Evolutionary conservation across 768 basidiomycete genomes (phyloP).

Genomic region (Serendipita sp.): DNA sequence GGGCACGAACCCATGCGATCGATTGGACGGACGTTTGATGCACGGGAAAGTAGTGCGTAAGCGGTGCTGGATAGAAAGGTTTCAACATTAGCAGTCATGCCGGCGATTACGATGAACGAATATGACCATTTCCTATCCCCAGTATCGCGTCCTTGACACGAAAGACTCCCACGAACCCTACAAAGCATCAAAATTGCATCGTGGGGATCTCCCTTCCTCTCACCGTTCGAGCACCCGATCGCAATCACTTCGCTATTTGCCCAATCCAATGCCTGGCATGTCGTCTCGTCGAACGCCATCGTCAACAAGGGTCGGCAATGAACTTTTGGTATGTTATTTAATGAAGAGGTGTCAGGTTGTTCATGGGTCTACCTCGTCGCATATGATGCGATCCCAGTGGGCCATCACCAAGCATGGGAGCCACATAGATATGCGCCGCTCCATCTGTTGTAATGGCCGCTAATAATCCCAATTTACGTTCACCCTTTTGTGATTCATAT

Average conservation of each 20-base stretch:
- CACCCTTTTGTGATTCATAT: constrained; percentile 14
- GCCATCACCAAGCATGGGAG: background rate
- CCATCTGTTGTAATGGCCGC: constrained; percentile 83
- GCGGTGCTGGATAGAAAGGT: constrained; percentile 25
- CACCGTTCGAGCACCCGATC: constrained; percentile 74
- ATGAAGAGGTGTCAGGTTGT: constrained; percentile 30
- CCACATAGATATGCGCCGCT: background rate
- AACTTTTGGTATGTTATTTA: background rate
- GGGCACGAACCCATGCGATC: constrained; percentile 57
- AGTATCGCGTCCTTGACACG: constrained; percentile 17
- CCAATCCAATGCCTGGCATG: constrained; percentile 79
- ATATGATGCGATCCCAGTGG: too few species aligned
- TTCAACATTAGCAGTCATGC: constrained; percentile 17
- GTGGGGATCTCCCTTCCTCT: background rate
- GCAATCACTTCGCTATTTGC: constrained; percentile 70
- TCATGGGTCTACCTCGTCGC: constrained; percentile 22
- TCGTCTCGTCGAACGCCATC: constrained; percentile 58
- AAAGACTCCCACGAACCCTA: constrained; percentile 22
- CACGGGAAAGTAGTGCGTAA: constrained; percentile 52
- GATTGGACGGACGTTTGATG: constrained; percentile 72
- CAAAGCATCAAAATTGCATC: background rate
- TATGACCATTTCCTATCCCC: constrained; percentile 37
- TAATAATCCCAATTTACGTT: constrained; percentile 60
- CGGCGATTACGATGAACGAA: constrained; percentile 17
- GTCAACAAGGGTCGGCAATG: constrained; percentile 44